Evolutionary conservation across 345 rosid species (phyloP), one percentile per base, ranked within the genome.

Genomic region (Hibiscus mutabilis): DNA sequence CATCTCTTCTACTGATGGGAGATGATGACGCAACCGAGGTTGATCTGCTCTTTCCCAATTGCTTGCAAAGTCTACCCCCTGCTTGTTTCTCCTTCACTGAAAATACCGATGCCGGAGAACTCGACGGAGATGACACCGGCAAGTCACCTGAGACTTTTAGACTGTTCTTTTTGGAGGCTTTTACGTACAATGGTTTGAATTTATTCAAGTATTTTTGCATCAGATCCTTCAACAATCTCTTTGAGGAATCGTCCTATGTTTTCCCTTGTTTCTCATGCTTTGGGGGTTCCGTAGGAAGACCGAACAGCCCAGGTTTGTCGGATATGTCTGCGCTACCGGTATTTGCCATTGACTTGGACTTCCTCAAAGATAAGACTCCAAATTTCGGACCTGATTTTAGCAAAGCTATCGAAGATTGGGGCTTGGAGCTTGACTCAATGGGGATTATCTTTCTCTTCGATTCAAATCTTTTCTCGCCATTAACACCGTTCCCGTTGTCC

Each of bases 361-460:
- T 91, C 73, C 79, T 82, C 77, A 87, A 83, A 56, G 83, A 72
- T 70, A 88, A 86, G 68, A 80, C 85, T 8, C 83, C 79, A 5
- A 87, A 85, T 64, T 80, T 85, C 2, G 87, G 96, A 22, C 86
- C 81, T 12, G 97, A 84, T 82, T 88, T 91, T 0, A 86, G 69
- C 44, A 82, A 67, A 3, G 91, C 78, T 69, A 78, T 81, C 22
- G 97, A 92, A 31, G 98, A 87, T 22, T 79, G 93, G 1, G 87
- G 87, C 33, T 86, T 88, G 1, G 82, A 79, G 44, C 59, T 37
- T 65, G 81, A 75, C 11, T 91, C 95, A 46, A 84, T 80, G 6
- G 97, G 97, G 21, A 94, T 84, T 78, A 94, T 78, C 80, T 84
- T 90, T 73, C 92, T 81, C 69, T 88, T 93, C 21, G 87, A 35